Conservation (phyloP, 306 rosid genomes). For the Gynostemma pentaphyllum region DNA sequence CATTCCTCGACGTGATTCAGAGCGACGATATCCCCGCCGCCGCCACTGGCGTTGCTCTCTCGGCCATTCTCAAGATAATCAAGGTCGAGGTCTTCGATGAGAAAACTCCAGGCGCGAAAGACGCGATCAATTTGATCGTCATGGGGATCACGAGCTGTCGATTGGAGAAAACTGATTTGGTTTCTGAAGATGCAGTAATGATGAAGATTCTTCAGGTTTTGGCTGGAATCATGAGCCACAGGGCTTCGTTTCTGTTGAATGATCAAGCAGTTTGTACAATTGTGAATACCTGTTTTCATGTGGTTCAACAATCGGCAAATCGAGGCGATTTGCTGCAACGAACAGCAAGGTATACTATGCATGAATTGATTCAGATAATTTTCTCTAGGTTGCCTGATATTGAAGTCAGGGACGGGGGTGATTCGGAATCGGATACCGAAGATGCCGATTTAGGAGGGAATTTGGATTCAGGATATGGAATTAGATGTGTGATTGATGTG, state of each 20-base stretch:
- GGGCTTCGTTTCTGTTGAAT: slow-evolving; percentile 35
- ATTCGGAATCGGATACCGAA: slow-evolving; percentile 37
- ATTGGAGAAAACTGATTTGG: slow-evolving; percentile 60
- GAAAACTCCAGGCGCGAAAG: slow-evolving; percentile 49
- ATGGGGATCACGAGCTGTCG: slow-evolving; percentile 48
- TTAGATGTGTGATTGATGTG: slow-evolving; percentile 57
- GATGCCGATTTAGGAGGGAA: slow-evolving; percentile 21
- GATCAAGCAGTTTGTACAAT: slow-evolving; percentile 62
- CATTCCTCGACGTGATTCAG: slow-evolving; percentile 67
- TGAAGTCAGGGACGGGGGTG: slow-evolving; percentile 23
- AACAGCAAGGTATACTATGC: slow-evolving; percentile 64
- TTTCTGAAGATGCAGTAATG: slow-evolving; percentile 69
- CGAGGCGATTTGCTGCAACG: slow-evolving; percentile 68
- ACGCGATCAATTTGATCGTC: slow-evolving; percentile 38
- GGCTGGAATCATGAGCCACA: slow-evolving; percentile 44
- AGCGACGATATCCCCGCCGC: slow-evolving; percentile 59
- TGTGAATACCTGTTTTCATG: slow-evolving; percentile 64
- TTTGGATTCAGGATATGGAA: slow-evolving; percentile 44
- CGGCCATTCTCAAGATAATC: slow-evolving; percentile 55
- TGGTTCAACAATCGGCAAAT: slow-evolving; percentile 52
- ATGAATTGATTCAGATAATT: slow-evolving; percentile 62
- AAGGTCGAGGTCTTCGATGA: slow-evolving; percentile 58
- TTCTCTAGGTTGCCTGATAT: slow-evolving; percentile 52
- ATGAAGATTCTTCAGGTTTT: slow-evolving; percentile 66
- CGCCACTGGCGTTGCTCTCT: slow-evolving; percentile 67